Percentiles rank a stretch among this genome's conserved stretches.
Conservation (phyloP, 1,284 basidiomycete genomes). For the Earliella scabrosa region DNA sequence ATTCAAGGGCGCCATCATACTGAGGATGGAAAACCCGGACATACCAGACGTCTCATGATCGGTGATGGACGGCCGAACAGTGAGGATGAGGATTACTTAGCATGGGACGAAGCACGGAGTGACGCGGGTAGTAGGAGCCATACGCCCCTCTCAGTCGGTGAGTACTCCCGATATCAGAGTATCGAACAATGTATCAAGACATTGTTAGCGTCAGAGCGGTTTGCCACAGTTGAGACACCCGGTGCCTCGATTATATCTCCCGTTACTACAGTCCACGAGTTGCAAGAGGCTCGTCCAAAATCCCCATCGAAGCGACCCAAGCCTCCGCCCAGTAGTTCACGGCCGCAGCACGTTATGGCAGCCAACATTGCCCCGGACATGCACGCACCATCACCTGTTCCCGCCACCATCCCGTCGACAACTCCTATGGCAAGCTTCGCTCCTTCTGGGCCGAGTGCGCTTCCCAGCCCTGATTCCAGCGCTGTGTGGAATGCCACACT, state of each 20-base stretch:
- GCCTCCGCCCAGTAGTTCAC: constrained; percentile 3
- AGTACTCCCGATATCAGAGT: constrained; percentile 2
- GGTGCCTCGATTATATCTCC: constrained; percentile 25
- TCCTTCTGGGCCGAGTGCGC: constrained; percentile 11
- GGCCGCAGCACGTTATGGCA: not conserved
- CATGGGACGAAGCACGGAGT: constrained; percentile 36
- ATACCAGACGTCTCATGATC: constrained; percentile 60
- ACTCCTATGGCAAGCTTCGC: not conserved
- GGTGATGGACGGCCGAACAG: constrained; percentile 50
- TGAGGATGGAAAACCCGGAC: constrained; percentile 34
- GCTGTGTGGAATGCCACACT: constrained; percentile 64
- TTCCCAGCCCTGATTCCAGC: constrained; percentile 40
- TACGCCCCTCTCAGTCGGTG: constrained; percentile 26
- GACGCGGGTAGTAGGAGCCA: constrained; percentile 14
- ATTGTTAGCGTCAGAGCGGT: constrained; percentile 28
- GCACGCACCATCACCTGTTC: not conserved
- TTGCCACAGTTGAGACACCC: constrained; percentile 38
- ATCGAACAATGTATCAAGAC: not conserved
- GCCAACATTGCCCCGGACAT: not conserved
- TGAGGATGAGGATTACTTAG: constrained; percentile 40
- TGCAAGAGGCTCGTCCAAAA: constrained; percentile 3
- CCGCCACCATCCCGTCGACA: not conserved
- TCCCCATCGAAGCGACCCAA: constrained; percentile 12
- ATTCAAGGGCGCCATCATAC: constrained; percentile 46
- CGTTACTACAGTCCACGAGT: constrained; percentile 17